Evolutionary conservation across 495 filamentous ascomycete genomes (phyloP).

Genomic region (Podospora appendiculata): DNA sequence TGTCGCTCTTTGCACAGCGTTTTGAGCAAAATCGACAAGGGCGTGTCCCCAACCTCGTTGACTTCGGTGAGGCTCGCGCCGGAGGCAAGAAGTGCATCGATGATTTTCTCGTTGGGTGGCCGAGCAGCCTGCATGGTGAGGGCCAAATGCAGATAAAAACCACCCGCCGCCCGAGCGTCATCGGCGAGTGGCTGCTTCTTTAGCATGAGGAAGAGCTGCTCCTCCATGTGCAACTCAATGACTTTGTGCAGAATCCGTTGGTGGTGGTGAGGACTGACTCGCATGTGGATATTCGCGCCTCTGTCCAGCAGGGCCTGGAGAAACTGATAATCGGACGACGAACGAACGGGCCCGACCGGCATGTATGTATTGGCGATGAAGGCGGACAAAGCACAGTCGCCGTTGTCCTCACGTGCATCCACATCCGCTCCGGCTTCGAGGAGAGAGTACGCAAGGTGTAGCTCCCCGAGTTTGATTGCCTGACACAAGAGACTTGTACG

Average conservation of each 20-base stretch:
- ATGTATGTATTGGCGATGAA: slow-evolving; percentile 3
- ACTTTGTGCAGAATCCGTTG: slow-evolving; percentile 8
- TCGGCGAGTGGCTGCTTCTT: slow-evolving; percentile 5
- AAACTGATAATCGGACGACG: slow-evolving; percentile 1
- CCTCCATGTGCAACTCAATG: slow-evolving; percentile 1
- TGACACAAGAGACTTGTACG: slow-evolving; percentile 4
- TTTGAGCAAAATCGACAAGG: slow-evolving; percentile 11
- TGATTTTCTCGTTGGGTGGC: slow-evolving; percentile 9
- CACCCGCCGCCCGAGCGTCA: slow-evolving; percentile 5
- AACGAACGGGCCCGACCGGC: not conserved
- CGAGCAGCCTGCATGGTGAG: slow-evolving; percentile 2
- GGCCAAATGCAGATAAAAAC: slow-evolving; percentile 11
- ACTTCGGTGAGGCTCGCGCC: slow-evolving; percentile 7
- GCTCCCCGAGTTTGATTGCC: slow-evolving; percentile 3
- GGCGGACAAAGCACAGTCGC: slow-evolving; percentile 3
- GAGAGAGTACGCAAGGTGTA: slow-evolving; percentile 7
- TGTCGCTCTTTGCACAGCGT: slow-evolving; percentile 3
- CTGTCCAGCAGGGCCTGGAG: slow-evolving; percentile 9
- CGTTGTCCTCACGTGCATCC: slow-evolving; percentile 3
- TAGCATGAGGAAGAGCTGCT: slow-evolving; percentile 6
- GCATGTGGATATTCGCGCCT: slow-evolving; percentile 9
- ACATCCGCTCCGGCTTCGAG: slow-evolving; percentile 10
- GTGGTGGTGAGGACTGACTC: not conserved
- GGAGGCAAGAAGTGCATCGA: slow-evolving; percentile 6
- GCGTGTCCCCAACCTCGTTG: slow-evolving; percentile 9